These are phyloP conservation scores for Wallemia hederae DNA, from an alignment of 1,284 basidiomycete genomes.

Conservation along the genomic window DNA sequence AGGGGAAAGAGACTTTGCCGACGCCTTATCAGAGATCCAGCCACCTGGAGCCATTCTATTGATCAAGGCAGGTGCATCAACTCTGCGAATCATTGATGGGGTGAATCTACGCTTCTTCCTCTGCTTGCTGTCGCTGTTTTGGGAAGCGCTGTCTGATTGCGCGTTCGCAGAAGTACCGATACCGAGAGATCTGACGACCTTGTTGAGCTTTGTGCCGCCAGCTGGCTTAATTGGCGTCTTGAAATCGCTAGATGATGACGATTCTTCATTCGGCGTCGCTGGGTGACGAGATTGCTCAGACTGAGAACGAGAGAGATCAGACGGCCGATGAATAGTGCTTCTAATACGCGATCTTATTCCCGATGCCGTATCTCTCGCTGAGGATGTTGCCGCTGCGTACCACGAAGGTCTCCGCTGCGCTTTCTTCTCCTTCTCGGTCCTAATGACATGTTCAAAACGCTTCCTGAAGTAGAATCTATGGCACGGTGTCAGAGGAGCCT, in stretches of 20 bases:
- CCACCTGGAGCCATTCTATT: conserved; percentile 38
- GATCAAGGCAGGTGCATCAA: conserved; percentile 44
- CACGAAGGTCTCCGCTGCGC: conserved; percentile 6
- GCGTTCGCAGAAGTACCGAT: neutral
- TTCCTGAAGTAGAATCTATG: conserved; percentile 41
- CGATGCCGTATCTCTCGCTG: neutral
- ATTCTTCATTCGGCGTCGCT: neutral
- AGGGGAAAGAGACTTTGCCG: conserved; percentile 23
- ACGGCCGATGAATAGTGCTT: conserved; percentile 1
- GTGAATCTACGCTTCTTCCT: conserved; percentile 20
- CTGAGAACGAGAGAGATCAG: conserved; percentile 3
- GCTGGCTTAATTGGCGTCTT: neutral
- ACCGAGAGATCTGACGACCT: neutral
- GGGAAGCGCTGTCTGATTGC: neutral
- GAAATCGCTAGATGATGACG: neutral
- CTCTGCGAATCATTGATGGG: conserved; percentile 56
- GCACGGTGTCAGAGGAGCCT: too few relatives aligned
- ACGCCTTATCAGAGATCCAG: conserved; percentile 7
- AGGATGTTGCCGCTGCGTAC: conserved; percentile 1
- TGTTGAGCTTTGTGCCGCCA: neutral
- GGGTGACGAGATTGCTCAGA: neutral
- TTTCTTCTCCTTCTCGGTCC: conserved; percentile 18
- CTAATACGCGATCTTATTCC: neutral
- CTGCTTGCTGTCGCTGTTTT: neutral
- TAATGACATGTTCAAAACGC: conserved; percentile 36